These are phyloP conservation scores for Ceratocystis alfenasii DNA, from an alignment of 2,329 filamentous ascomycete species.

Conservation along the genomic window DNA sequence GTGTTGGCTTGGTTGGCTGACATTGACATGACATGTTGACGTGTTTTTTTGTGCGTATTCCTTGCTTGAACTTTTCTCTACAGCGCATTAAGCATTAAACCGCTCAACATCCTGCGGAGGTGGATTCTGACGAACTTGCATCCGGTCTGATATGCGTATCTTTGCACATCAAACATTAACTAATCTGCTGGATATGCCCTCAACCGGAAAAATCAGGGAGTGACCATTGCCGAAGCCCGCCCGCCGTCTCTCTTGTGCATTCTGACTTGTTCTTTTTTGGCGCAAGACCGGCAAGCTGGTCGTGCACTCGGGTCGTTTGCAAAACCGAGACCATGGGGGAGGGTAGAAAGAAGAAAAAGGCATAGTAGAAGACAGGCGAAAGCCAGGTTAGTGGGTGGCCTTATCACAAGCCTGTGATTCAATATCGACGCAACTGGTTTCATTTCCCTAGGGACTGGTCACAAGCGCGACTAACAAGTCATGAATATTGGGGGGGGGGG, in stretches of 20 bases:
- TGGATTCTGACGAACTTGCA: slow-evolving; percentile 3
- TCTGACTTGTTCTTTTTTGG: neutral
- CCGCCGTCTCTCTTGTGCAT: neutral
- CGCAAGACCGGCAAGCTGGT: neutral
- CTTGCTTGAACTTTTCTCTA: neutral
- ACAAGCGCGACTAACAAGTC: neutral
- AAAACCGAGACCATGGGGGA: neutral
- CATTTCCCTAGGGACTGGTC: neutral
- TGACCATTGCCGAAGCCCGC: neutral
- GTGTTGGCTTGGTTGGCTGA: neutral
- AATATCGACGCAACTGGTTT: neutral
- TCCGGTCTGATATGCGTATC: neutral
- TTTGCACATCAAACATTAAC: neutral
- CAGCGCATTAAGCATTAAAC: neutral
- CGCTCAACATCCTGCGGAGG: neutral
- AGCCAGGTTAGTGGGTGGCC: too few relatives aligned
- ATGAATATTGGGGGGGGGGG: neutral
- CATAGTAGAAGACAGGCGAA: too few relatives aligned
- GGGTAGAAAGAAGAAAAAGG: neutral
- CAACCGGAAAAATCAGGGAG: neutral
- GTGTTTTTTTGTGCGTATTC: neutral
- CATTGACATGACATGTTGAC: slow-evolving; percentile 3
- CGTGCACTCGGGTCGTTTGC: neutral
- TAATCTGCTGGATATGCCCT: neutral
- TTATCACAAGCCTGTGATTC: neutral